Evolutionary conservation across 306 rosid species (phyloP), one percentile per base, ranked within the genome.

Genomic region (Dalbergia oliveri): DNA sequence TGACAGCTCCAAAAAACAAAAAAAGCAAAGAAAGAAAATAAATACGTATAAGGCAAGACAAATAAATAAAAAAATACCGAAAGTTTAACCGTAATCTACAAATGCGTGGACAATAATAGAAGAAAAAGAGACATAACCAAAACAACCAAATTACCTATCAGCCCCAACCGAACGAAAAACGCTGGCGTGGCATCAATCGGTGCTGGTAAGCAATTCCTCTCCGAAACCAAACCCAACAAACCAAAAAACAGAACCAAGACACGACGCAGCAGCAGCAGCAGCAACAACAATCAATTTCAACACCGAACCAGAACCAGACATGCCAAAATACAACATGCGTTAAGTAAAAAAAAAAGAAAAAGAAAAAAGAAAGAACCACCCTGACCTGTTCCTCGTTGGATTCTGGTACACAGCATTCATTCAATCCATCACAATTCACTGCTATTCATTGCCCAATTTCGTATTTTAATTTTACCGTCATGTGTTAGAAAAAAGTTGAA

Each of bases 401-500:
- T 77, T 77, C 73, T 65, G 73, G 15, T 50, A 37, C 37, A 45
- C 39, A 9, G 8, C 8, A 57, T 57, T 21, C 54, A 9, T 26
- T 26, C 61, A 56, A 47, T 50, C 19, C n/a, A 44, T 18, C 60
- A n/a, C n/a, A 51, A 1, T n/a, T 14, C 11, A 6, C 60, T 37
- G 6, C 41, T 21, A 21, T 21, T 37, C 41, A 37, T 37, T 37
- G 41, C 41, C 41, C 41, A 37, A 37, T 37, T 37, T 37, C 41
- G 41, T 37, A 6, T 37, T 37, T 37, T 37, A 6, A 37, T 37
- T 37, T 64, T 9, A 49, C 50, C 7, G 65, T 31, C 5, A 79
- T 79, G 86, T 67, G 62, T 80, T 82, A 47, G 59, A 78, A 3
- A 6, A 54, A 83, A 66, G 19, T 41, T 83, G 8, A 76, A 62